Evolutionary conservation across 2,329 filamentous ascomycete genomes (phyloP).

Genomic region (Hypoxylon sp.): DNA sequence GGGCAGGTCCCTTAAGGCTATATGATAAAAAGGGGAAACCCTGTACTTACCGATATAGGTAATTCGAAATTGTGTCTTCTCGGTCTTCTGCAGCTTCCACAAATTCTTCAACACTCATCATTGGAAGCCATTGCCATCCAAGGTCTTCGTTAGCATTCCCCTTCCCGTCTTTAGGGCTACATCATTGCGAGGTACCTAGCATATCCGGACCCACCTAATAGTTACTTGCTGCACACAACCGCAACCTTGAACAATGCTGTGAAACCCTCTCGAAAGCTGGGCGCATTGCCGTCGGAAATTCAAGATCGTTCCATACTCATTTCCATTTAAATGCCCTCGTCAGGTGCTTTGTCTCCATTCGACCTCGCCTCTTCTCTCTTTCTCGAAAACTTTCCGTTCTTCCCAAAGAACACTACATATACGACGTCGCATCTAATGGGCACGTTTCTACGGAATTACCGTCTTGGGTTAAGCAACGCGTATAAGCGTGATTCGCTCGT

Average conservation of each 20-base stretch:
- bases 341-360: not conserved
- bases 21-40: constrained; percentile 18
- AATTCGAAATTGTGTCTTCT: not conserved
- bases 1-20: no score
- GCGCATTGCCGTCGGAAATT: not conserved
- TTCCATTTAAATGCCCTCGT: constrained; percentile 1
- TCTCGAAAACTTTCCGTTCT: constrained; percentile 10
- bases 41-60: not conserved
- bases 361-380: constrained; percentile 9
- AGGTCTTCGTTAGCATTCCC: not conserved
- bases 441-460: constrained; percentile 22
- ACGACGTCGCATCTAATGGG: constrained; percentile 27
- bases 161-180: constrained; percentile 5
- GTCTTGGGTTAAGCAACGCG: constrained; percentile 13
- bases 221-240: not conserved
- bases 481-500: constrained; percentile 13
- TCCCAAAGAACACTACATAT: constrained; percentile 30
- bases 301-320: not conserved
- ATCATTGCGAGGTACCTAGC: not conserved
- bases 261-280: not conserved
- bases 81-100: not conserved
- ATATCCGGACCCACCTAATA: not conserved
- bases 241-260: not conserved
- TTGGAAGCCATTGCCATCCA: not conserved
- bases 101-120: not conserved